Evolutionary conservation across 2,329 filamentous ascomycete species (phyloP).

Genomic region (Curvularia sp.): DNA sequence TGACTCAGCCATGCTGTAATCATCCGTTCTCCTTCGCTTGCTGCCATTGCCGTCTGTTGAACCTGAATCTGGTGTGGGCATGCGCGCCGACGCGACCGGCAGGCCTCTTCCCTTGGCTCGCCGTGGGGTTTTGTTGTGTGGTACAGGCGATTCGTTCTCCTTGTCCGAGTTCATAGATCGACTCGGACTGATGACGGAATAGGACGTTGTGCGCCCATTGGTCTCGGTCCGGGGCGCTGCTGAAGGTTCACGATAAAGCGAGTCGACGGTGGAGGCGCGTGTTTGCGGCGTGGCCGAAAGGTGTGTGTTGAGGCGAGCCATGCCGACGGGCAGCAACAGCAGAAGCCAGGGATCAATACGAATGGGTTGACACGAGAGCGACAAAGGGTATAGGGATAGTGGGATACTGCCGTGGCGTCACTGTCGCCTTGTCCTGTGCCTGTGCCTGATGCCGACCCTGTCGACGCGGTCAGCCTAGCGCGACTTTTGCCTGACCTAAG

Average conservation of each 20-base stretch:
- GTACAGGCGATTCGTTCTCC: conserved; percentile 51
- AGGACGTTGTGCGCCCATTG: conserved; percentile 35
- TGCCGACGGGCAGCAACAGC: conserved; percentile 17
- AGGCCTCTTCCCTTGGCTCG: conserved; percentile 56
- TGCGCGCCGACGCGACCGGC: conserved; percentile 31
- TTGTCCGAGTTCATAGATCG: conserved; percentile 52
- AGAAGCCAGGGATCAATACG: background rate
- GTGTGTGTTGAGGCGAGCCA: conserved; percentile 49
- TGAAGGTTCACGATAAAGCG: conserved; percentile 49
- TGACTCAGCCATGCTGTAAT: conserved; percentile 32
- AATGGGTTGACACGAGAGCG: background rate
- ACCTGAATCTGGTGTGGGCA: conserved; percentile 52
- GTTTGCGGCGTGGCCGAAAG: conserved; percentile 40
- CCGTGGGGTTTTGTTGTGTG: conserved; percentile 37
- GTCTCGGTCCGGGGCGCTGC: conserved; percentile 27
- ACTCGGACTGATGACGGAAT: conserved; percentile 44
- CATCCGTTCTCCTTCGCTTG: conserved; percentile 57
- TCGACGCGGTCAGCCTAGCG: conserved; percentile 24
- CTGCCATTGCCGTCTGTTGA: conserved; percentile 35
- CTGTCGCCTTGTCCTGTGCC: conserved; percentile 1
- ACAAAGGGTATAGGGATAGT: background rate
- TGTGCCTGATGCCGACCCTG: conserved; percentile 6
- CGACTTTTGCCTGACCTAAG: conserved; percentile 24
- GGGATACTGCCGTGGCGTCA: conserved; percentile 8
- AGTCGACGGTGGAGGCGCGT: conserved; percentile 43